Evolutionary conservation across 306 rosid genomes (phyloP), one percentile per base, ranked within the genome.

Genomic region (Cicer arietinum): DNA sequence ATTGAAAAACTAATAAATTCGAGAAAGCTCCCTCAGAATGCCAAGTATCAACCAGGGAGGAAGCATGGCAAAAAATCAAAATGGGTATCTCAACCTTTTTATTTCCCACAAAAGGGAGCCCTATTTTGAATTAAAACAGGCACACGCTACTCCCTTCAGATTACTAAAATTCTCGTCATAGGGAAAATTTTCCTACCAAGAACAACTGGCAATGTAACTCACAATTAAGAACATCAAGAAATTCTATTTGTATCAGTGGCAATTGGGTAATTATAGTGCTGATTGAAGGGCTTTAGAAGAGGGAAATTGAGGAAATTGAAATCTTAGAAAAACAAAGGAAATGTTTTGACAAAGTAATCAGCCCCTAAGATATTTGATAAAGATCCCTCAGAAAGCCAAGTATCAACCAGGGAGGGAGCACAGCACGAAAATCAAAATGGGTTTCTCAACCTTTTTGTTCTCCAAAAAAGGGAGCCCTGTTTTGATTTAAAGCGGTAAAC

Each of bases 301-400:
- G 42, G 42, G 65, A 35, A 60, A 60, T 25, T 5, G 7, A 17
- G 64, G 64, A 85, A 58, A 58, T 25, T 60, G 67, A 60, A 9
- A 60, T 8, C 3, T 22, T 22, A 22, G 30, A 22, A 22, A 22
- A 22, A 22, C 30, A 22, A 22, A 22, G 30, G 30, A 22, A 22
- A 22, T 22, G 30, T 22, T 22, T 22, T 22, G 3, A 22, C 30
- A 22, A 22, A 22, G 30, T 22, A 22, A 22, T 22, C 30, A 22
- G 3, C 30, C 30, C 62, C 20, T 60, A 35, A 3, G 20, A 60
- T 6, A 12, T 60, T 30, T 10, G 44, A 60, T 18, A 60, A 60
- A 45, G n/a, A 7, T 52, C 78, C 83, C 78, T 79, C 83, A 5
- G 83, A 79, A 71, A 10, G 78, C 83, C 83, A 17, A 64, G 61